A percentile compares a stretch with the other conserved stretches of the same genome.
phyloP scores from a whole-genome alignment of 208 protist species.

The Leishmania aethiopica region DNA sequence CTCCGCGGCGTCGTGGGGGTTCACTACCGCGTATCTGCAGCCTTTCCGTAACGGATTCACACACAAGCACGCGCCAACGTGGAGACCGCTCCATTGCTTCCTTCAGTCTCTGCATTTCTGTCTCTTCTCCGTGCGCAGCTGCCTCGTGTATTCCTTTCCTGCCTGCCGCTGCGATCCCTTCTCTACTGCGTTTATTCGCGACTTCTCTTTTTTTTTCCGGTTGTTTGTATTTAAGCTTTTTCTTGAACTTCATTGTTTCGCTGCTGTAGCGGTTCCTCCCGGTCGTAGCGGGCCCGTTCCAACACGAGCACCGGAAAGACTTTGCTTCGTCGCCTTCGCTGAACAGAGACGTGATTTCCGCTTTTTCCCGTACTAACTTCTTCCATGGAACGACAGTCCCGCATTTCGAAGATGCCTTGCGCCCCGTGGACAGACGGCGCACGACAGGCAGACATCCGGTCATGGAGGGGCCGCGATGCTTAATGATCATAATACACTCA shows the following conservation, averaged over 20 bases:
- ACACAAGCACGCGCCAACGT: no score
- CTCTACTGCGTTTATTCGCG: no score
- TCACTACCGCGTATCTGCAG: background rate
- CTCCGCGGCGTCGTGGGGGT: background rate
- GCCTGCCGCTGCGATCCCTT: no score
- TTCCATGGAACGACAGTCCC: background rate
- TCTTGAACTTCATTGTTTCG: background rate
- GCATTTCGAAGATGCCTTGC: background rate
- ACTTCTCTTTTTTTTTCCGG: background rate
- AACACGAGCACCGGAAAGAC: no score
- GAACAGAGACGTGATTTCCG: background rate
- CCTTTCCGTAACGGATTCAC: no score
- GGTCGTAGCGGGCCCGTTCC: no score
- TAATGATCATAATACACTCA: background rate
- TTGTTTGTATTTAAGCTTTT: constrained; percentile 4
- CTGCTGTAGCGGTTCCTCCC: background rate
- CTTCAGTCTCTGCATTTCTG: background rate
- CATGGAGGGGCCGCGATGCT: background rate
- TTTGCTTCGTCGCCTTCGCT: no score
- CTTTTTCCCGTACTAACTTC: no score
- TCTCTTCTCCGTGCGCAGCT: background rate
- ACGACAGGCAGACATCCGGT: no score
- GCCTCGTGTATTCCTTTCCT: no score
- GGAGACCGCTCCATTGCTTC: background rate
- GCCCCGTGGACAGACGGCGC: background rate